Percentiles rank a stretch among this genome's conserved stretches.
These are phyloP conservation scores for Geosmithia flava DNA, from an alignment of 2,329 filamentous ascomycete genomes.

Conservation along the genomic window DNA sequence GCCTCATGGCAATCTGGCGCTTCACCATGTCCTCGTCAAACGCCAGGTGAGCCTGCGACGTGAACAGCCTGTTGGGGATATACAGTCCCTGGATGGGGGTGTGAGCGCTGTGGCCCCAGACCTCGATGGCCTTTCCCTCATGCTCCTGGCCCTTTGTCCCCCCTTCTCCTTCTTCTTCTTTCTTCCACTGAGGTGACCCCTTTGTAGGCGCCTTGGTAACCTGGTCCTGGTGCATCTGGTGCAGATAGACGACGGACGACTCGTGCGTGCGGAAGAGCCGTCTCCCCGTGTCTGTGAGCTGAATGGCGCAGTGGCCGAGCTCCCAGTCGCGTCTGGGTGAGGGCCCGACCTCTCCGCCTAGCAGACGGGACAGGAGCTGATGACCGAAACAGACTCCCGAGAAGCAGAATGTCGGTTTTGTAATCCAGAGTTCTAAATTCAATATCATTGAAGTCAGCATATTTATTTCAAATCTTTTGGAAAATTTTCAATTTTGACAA, in stretches of 20 bases:
- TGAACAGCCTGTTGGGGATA: conserved; percentile 48
- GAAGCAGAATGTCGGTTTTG: conserved; percentile 39
- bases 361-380: conserved; percentile 61
- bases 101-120: conserved; percentile 50
- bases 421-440: conserved; percentile 37
- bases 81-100: conserved; percentile 70
- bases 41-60: conserved; percentile 70
- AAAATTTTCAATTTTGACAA: not conserved
- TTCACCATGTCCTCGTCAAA: conserved; percentile 58
- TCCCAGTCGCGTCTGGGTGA: conserved; percentile 60
- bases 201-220: conserved; percentile 46
- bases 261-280: conserved; percentile 51
- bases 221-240: conserved; percentile 74
- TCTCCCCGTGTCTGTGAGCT: conserved; percentile 53
- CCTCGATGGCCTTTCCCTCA: too few species aligned
- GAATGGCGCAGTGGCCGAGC: conserved; percentile 51
- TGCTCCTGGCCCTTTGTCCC: too few species aligned
- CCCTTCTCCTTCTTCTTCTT: not conserved
- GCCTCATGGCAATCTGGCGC: conserved; percentile 47
- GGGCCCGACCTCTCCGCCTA: conserved; percentile 54
- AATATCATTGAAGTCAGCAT: conserved; percentile 11
- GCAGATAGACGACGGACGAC: conserved; percentile 36
- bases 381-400: conserved; percentile 76
- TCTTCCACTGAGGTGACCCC: conserved; percentile 23
- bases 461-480: not conserved